Base-by-base conservation (phyloP, 225 moss, liverwort and hornwort species). In the Straminergon stramineum region DNA sequence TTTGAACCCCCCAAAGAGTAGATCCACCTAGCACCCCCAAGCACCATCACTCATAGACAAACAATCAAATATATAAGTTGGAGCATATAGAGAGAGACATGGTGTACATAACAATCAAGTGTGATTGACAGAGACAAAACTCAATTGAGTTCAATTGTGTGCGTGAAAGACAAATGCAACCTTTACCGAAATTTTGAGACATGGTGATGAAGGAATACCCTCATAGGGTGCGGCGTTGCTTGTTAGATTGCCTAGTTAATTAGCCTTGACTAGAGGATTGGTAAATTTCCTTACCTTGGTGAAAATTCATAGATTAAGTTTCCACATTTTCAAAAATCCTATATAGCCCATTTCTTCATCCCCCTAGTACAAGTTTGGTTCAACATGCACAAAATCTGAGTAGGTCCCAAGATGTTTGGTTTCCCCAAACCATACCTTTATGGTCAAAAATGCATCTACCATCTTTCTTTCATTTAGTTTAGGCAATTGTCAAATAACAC, bases 381-480 rank as follows among this genome's bases (percentile, higher is more conserved):
- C 26, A 26, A 71, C 8, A 8, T 15, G 1, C 4, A 0, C 0
- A 0, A 1, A 0, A 1, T 48, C 48, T 48, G 5, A 8, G 1
- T 71, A 41, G 5, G 26, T n/a, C 7, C 39, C 13, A 69, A 23
- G 7, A 39, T 0, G 1, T 0, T 23, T 69, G 23, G 5, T 39
- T 69, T 14, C 3, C 7, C 4, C 4, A 69, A 69, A 69, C 1
- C 5, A 0, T 69, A 2, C 4, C n/a, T 68, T 69, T 23, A 23
- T 0, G 2, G n/a, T n/a, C 0, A 0, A 0, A 69, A 69, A 1
- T n/a, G 13, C 69, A 23, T n/a, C 13, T 0, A 0, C n/a, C 23
- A 69, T 69, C n/a, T 69, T 69, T 69, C n/a, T 69, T 69, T 21
- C n/a, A 68, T 22, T 68, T 68, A 22, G 23, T n/a, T 69, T 23